Conservation (phyloP, 345 rosid genomes). For the Brassica cretica region DNA sequence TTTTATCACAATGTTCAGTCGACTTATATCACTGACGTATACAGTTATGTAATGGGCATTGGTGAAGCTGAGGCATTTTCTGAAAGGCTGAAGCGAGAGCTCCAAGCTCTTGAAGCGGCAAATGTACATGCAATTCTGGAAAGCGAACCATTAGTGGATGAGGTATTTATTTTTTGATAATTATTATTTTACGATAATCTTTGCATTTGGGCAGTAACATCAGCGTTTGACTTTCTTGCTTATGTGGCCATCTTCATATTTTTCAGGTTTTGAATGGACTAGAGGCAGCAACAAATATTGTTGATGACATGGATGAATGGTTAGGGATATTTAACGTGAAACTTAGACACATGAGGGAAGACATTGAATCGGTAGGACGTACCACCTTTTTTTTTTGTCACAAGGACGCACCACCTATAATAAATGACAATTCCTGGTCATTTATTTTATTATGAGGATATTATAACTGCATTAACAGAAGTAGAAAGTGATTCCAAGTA, state of each 20-base stretch:
- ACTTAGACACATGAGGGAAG: slow-evolving; percentile 99
- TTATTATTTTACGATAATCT: background rate
- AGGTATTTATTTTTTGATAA: slow-evolving; percentile 48
- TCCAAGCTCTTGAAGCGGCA: slow-evolving; percentile 98
- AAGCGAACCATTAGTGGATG: slow-evolving; percentile 90
- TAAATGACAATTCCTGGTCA: slow-evolving; percentile 3
- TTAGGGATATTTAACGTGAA: slow-evolving; percentile 91
- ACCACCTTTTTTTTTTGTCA: background rate
- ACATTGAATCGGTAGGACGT: slow-evolving; percentile 80
- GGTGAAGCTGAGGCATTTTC: slow-evolving; percentile 99
- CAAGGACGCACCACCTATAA: background rate
- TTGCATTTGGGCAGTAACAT: background rate
- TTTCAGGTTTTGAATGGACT: slow-evolving; percentile 91
- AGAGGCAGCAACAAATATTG: slow-evolving; percentile 88
- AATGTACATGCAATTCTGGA: slow-evolving; percentile 98
- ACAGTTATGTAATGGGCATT: slow-evolving; percentile 96
- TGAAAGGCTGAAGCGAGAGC: slow-evolving; percentile 96
- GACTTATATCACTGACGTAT: slow-evolving; percentile 19
- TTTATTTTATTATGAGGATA: slow-evolving; percentile 10
- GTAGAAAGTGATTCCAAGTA: background rate
- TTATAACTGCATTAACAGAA: background rate
- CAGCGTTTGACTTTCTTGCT: slow-evolving; percentile 10
- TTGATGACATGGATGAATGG: slow-evolving; percentile 99
- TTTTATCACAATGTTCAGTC: background rate
- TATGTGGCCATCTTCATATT: slow-evolving; percentile 14